A percentile compares a stretch with the other conserved stretches of the same genome.
phyloP scores from a whole-genome alignment of 805 yeast species.

The Clavispora carvajalis region DNA sequence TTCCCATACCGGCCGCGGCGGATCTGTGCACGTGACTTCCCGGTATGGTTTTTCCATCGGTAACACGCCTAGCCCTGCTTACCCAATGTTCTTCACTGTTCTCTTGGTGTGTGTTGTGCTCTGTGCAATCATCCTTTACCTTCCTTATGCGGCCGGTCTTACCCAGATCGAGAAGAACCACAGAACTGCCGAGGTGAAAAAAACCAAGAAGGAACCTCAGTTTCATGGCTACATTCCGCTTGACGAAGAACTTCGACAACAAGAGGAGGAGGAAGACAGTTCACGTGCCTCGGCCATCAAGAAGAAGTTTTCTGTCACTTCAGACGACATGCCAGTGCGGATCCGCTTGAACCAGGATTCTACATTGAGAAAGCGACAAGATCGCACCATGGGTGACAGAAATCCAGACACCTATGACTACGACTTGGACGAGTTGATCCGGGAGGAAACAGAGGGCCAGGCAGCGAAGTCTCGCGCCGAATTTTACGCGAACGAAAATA shows the following conservation, averaged over 20 bases:
- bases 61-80: too few species aligned
- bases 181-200: not conserved
- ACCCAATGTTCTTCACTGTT: constrained; percentile 32
- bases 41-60: too few species aligned
- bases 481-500: constrained; percentile 7
- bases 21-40: not conserved
- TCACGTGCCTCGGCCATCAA: constrained; percentile 20
- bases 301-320: constrained; percentile 27
- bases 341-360: constrained; percentile 24
- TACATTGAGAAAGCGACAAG: constrained; percentile 26
- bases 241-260: constrained; percentile 24
- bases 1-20: too few species aligned
- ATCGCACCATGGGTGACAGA: constrained; percentile 29
- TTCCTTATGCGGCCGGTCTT: constrained; percentile 49
- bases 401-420: constrained; percentile 41
- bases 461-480: constrained; percentile 6
- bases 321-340: constrained; percentile 33
- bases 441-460: constrained; percentile 28
- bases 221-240: constrained; percentile 37
- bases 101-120: constrained; percentile 39
- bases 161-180: constrained; percentile 20
- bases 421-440: constrained; percentile 39
- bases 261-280: constrained; percentile 7
- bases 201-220: constrained; percentile 5
- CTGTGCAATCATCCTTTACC: constrained; percentile 33